Evolutionary conservation across 1,139 yeast genomes (phyloP).

Genomic region (Hansenula sp.): DNA sequence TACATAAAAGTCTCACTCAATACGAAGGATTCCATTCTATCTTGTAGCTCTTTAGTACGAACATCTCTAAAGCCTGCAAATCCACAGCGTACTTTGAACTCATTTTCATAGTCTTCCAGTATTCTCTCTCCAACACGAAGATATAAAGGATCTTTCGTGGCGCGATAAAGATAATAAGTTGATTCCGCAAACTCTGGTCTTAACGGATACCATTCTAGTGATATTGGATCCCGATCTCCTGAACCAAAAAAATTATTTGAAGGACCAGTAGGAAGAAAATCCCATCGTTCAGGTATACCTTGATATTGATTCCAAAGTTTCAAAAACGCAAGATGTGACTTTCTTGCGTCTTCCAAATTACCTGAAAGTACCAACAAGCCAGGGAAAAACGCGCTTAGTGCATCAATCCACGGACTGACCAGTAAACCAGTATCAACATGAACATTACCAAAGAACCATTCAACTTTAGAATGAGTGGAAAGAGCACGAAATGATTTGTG

Average conservation of each 20-base stretch:
- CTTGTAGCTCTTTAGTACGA: slow-evolving; percentile 55
- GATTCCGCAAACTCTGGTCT: slow-evolving; percentile 91
- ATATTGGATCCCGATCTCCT: slow-evolving; percentile 29
- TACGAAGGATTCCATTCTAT: slow-evolving; percentile 90
- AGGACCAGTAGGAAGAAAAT: slow-evolving; percentile 25
- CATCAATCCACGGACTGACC: slow-evolving; percentile 72
- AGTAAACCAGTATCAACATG: slow-evolving; percentile 46
- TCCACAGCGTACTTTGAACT: slow-evolving; percentile 66
- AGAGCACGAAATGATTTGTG: slow-evolving; percentile 54
- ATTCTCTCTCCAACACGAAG: slow-evolving; percentile 68
- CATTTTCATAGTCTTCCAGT: slow-evolving; percentile 46
- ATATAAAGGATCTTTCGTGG: slow-evolving; percentile 84
- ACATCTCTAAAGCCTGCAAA: slow-evolving; percentile 76
- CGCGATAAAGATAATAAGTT: slow-evolving; percentile 76
- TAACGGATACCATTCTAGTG: slow-evolving; percentile 86
- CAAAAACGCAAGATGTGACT: slow-evolving; percentile 58
- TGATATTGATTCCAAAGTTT: slow-evolving; percentile 81
- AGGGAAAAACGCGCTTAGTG: slow-evolving; percentile 84
- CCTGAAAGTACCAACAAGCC: slow-evolving; percentile 82
- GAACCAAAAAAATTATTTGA: slow-evolving; percentile 6
- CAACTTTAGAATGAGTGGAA: slow-evolving; percentile 40
- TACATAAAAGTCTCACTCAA: slow-evolving; percentile 84
- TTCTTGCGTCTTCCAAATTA: slow-evolving; percentile 60
- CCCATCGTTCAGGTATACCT: slow-evolving; percentile 89
- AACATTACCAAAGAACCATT: slow-evolving; percentile 61